Conservation (phyloP, 2,329 filamentous ascomycete genomes). For the Epichloe sibirici region DNA sequence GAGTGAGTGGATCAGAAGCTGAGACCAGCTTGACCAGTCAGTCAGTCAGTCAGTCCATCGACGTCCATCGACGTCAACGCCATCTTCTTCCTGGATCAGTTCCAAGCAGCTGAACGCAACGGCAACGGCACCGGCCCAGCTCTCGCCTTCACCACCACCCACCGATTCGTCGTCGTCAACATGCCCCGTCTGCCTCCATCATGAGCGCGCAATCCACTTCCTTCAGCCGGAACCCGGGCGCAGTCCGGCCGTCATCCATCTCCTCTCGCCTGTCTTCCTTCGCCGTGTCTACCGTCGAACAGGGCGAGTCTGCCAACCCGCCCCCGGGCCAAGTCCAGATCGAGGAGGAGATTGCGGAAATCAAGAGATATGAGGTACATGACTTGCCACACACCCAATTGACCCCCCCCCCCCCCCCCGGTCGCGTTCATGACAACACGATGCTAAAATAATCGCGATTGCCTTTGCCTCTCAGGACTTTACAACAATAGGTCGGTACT, state of each 20-base stretch:
- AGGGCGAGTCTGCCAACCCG: conserved; percentile 41
- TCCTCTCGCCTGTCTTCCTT: conserved; percentile 51
- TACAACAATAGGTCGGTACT: conserved; percentile 62
- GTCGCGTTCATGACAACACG: not conserved
- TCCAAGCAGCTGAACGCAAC: not conserved
- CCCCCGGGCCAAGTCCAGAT: conserved; percentile 55
- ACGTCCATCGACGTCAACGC: too few relatives aligned
- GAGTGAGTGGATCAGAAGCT: too few relatives aligned
- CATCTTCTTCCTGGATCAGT: too few relatives aligned
- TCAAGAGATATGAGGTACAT: conserved; percentile 82
- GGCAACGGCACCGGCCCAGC: not conserved
- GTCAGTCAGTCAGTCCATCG: too few relatives aligned
- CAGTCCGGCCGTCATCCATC: conserved; percentile 41
- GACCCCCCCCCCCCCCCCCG: not conserved
- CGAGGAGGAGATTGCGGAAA: conserved; percentile 91
- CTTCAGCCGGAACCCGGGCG: conserved; percentile 27
- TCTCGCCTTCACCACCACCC: not conserved
- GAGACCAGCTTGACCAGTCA: too few relatives aligned
- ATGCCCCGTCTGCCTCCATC: conserved; percentile 26
- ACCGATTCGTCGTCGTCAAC: conserved; percentile 9
- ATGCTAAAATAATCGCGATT: not conserved
- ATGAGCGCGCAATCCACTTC: conserved; percentile 44
- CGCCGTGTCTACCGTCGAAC: conserved; percentile 52
- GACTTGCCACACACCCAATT: not conserved
- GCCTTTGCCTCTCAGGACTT: conserved; percentile 50